Base-by-base conservation (phyloP, 1,139 yeast genomes). In the Scheffersomyces parashehatae region DNA sequence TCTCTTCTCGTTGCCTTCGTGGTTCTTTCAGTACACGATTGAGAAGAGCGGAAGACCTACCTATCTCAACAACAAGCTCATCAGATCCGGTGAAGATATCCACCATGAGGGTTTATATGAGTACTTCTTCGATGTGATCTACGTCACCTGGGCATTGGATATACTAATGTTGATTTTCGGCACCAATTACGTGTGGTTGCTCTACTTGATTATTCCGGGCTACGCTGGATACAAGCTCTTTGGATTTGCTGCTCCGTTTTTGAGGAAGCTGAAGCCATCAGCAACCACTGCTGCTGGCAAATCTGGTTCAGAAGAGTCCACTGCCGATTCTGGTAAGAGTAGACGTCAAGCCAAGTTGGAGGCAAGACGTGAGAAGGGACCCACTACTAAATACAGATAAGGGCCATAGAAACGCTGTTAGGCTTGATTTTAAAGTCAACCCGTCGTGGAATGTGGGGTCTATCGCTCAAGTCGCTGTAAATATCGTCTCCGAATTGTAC, bases 121-220 rank as follows among this genome's bases (percentile, higher is more conserved):
- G 62, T 87, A 85, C 67, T 66, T 87, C 66, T 85, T 85, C 58
- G 96, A 88, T 59, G 65, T 87, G 16, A 71, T 88, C 44, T 88
- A 88, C 58, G 64, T 86, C 42, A 87, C 95, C 1, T 76, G 88
- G 76, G 56, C 77, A 12, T 70, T 84, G 49, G 83, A 82, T 52
- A 43, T 84, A 0, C 64, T 85, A 41, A 77, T 82, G 65, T 59
- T 81, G 11, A 15, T 81, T 0, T 62, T 80, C 35, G 88, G 89
- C 6, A 60, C 79, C 28, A 81, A 79, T 60, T 75, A 76, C 54
- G 79, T 82, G 8, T 88, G 89, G 89, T 78, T 75, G 62, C 49
- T 83, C 26, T 78, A 75, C 53, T 44, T 67, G 9, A 62, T 63
- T 3, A 64, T 73, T 37, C 78, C 78, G n/a, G 74, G 68, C 0